phyloP scores from a whole-genome alignment of 2,329 filamentous ascomycete species.

The Claviceps quebecensis region DNA sequence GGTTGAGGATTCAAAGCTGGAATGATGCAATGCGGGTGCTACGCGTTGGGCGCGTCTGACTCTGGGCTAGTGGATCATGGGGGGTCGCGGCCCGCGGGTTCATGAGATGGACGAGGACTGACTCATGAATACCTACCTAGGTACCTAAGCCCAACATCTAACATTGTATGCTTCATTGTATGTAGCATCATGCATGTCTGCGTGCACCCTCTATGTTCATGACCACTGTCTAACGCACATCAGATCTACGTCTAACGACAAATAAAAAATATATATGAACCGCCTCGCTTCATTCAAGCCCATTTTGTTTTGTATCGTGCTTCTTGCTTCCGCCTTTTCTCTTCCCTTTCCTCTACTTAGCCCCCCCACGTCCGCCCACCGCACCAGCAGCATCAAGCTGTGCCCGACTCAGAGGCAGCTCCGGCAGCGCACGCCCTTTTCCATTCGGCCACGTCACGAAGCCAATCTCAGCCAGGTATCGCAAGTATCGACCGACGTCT shows the following conservation, averaged over 20 bases:
- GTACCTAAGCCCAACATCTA: no score
- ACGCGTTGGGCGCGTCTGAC: background rate
- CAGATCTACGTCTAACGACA: no score
- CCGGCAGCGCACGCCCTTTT: constrained; percentile 13
- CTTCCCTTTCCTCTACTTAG: background rate
- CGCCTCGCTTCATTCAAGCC: background rate
- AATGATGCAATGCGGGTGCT: background rate
- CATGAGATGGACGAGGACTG: no score
- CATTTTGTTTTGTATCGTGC: background rate
- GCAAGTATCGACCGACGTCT: constrained; percentile 14
- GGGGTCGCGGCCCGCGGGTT: no score
- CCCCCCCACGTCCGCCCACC: constrained; percentile 13
- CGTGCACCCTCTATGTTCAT: background rate
- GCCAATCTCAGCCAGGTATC: constrained; percentile 16
- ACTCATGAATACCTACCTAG: no score
- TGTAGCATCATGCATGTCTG: background rate
- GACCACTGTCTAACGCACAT: background rate
- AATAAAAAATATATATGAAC: no score
- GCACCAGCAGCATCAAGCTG: constrained; percentile 12
- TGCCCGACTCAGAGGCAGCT: constrained; percentile 8
- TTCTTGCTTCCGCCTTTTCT: background rate
- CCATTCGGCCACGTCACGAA: constrained; percentile 18
- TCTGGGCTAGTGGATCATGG: no score
- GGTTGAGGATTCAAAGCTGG: background rate
- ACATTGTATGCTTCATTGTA: no score